phyloP scores from a whole-genome alignment of 257 asterid genomes.

The Fraxinus anomala region DNA sequence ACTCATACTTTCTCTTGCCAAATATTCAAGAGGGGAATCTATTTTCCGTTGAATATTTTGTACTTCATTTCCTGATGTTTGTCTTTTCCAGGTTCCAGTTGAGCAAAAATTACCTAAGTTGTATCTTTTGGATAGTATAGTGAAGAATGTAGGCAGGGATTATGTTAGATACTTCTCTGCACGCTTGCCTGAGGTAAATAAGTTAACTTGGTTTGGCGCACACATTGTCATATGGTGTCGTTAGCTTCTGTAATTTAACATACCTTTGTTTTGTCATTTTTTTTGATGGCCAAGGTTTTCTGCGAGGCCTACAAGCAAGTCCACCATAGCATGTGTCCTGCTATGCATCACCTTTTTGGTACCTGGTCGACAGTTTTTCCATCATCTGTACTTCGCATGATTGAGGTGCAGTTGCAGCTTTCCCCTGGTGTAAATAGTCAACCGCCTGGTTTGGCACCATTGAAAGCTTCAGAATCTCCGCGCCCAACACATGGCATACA shows the following conservation, averaged over 20 bases:
- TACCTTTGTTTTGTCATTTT: constrained; percentile 24
- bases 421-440: constrained; percentile 58
- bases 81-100: constrained; percentile 63
- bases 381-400: constrained; percentile 60
- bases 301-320: constrained; percentile 56
- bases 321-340: constrained; percentile 68
- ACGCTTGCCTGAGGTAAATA: constrained; percentile 77
- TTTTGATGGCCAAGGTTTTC: constrained; percentile 47
- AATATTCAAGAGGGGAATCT: neutral
- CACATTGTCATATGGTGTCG: constrained; percentile 11
- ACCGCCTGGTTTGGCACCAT: constrained; percentile 56
- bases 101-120: constrained; percentile 84
- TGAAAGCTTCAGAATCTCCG: constrained; percentile 75
- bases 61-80: constrained; percentile 28
- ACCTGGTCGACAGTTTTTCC: constrained; percentile 93
- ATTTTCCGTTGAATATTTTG: constrained; percentile 15
- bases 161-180: constrained; percentile 65
- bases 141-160: constrained; percentile 89
- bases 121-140: constrained; percentile 96
- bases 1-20: neutral
- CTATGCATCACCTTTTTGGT: constrained; percentile 89
- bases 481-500: constrained; percentile 82
- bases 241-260: constrained; percentile 22
- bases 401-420: constrained; percentile 65
- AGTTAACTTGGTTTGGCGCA: neutral